Base-by-base conservation (phyloP, 441 rosid genomes). In the Populus hybrid region DNA sequence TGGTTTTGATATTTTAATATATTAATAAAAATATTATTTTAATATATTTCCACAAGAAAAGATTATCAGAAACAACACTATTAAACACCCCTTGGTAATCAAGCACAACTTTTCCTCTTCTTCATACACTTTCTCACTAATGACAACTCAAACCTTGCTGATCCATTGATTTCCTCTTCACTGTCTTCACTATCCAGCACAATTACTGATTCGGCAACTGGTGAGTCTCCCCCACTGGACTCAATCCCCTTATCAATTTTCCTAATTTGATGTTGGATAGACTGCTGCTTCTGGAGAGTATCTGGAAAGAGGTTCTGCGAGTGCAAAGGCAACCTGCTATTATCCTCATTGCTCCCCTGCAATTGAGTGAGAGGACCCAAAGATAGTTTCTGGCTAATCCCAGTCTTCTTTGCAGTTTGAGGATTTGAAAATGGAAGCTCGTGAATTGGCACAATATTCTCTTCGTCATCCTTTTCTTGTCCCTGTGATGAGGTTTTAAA, bases 111-210 rank as follows among this genome's bases (percentile, higher is more conserved):
- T 82, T 77, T 87, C 75, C 82, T 18, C 80, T 84, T 84, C 32
- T 79, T 75, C 28, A 79, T 54, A 26, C 86, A 82, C 82, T 86
- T 89, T 70, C 87, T 71, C 74, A 80, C 79, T 68, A 86, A 26
- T 61, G 85, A 77, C 78, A 83, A 78, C 76, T 82, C 84, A 28
- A 74, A 76, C 85, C 85, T 84, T 26, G 10, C 26, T 35, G 79
- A 69, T 66, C 75, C 81, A 50, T 34, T 80, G 32, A 11, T 82
- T 76, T 89, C 93, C 24, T 89, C 90, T 75, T 90, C 96, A 35
- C 92, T 90, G 8, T 91, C 96, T 81, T 93, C 97, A 40, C 93
- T 90, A 78, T 93, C 95, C 69, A 83, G 75, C 77, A 92, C 91
- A 14, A 91, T 85, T 68, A 86, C 75, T 12, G 83, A 65, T 66